Conservation (phyloP, 2,329 filamentous ascomycete genomes). For the Aspergillus arachidicola region DNA sequence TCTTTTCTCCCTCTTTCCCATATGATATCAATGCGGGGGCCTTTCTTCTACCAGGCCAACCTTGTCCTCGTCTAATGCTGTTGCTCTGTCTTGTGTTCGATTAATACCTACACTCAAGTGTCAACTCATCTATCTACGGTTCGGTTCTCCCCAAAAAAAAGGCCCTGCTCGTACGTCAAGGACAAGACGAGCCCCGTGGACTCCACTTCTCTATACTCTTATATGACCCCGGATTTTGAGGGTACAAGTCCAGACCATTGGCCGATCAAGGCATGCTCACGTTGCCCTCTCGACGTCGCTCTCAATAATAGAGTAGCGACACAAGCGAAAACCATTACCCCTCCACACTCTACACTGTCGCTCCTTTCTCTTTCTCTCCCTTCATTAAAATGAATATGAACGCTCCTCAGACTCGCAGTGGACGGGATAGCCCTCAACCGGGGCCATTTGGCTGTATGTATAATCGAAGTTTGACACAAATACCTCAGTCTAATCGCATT, state of each 20-base stretch:
- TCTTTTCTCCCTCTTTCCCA: conserved; percentile 7
- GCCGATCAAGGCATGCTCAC: conserved; percentile 32
- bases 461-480: conserved; percentile 6
- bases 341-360: not conserved
- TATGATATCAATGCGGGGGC: conserved; percentile 23
- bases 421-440: conserved; percentile 56
- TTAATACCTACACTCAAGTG: not conserved
- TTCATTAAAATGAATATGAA: conserved; percentile 35
- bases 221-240: conserved; percentile 3
- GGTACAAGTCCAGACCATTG: conserved; percentile 3
- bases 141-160: not conserved
- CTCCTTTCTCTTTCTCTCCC: conserved; percentile 2
- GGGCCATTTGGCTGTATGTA: conserved; percentile 70
- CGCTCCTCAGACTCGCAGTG: conserved; percentile 31
- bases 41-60: conserved; percentile 14
- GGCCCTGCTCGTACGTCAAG: not conserved
- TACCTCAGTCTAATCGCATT: conserved; percentile 12
- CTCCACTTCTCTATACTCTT: conserved; percentile 1
- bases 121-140: not conserved
- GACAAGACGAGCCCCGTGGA: not conserved
- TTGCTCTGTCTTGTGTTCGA: conserved; percentile 13
- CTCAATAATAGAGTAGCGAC: conserved; percentile 27
- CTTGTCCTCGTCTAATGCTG: conserved; percentile 14
- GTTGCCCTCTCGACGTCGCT: conserved; percentile 25
- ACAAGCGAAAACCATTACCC: conserved; percentile 9